Percentiles rank a stretch among this genome's conserved stretches.
phyloP scores from a whole-genome alignment of 2,329 filamentous ascomycete genomes.

The Cercospora brassicicola region DNA sequence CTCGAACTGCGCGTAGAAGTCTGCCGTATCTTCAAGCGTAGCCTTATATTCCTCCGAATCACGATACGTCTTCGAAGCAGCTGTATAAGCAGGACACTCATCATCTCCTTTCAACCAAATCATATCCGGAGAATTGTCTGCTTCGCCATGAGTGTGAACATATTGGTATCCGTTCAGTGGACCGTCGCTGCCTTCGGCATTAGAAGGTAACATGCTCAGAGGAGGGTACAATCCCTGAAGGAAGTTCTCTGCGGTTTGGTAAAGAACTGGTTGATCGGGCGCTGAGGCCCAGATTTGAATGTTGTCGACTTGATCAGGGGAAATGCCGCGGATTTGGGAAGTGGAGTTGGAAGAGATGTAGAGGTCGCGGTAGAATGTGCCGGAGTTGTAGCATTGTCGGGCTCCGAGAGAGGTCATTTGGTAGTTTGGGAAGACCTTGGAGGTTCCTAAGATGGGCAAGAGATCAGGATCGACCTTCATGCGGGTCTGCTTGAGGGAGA shows the following conservation, averaged over 20 bases:
- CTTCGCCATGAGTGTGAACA: constrained; percentile 15
- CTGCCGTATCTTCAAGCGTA: background rate
- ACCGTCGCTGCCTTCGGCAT: background rate
- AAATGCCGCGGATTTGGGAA: constrained; percentile 6
- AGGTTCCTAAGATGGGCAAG: constrained; percentile 2
- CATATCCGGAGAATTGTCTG: constrained; percentile 13
- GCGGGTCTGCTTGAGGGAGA: background rate
- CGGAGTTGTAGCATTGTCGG: constrained; percentile 14
- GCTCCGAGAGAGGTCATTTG: constrained; percentile 19
- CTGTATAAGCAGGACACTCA: constrained; percentile 10
- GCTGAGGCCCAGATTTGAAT: constrained; percentile 14
- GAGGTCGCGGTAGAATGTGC: constrained; percentile 14
- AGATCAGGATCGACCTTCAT: background rate
- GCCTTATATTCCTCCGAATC: background rate
- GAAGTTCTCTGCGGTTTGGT: constrained; percentile 15
- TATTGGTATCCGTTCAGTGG: constrained; percentile 16
- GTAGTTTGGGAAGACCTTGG: constrained; percentile 16
- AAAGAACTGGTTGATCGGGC: constrained; percentile 15
- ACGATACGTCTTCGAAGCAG: constrained; percentile 1
- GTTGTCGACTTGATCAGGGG: background rate
- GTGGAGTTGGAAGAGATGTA: constrained; percentile 1
- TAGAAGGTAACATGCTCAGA: background rate
- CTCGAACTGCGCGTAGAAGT: constrained; percentile 10
- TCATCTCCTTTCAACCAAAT: constrained; percentile 21
- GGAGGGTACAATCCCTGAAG: constrained; percentile 16